Evolutionary conservation across 2,329 filamentous ascomycete species (phyloP).

Genomic region (Nemania sp.): DNA sequence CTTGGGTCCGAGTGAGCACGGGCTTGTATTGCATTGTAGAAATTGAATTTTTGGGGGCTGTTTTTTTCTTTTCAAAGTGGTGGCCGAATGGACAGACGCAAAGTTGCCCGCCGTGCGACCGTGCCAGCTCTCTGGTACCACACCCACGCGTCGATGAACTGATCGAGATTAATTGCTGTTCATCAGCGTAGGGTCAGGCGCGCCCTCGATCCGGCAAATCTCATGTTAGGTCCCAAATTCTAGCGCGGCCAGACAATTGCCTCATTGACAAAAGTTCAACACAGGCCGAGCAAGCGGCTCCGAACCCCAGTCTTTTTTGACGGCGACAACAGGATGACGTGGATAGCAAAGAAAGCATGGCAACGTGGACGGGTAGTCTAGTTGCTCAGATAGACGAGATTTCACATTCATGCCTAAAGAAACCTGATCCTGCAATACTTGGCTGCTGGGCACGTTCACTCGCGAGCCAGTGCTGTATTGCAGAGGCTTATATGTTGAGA

Average conservation of each 20-base stretch:
- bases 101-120: background rate
- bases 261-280: background rate
- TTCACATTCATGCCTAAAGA: conserved; percentile 26
- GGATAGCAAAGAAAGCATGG: conserved; percentile 12
- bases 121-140: conserved; percentile 5
- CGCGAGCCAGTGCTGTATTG: background rate
- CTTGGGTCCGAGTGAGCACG: conserved; percentile 6
- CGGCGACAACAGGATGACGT: conserved; percentile 19
- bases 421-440: conserved; percentile 12
- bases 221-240: too few relatives aligned
- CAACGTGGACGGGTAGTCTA: conserved; percentile 8
- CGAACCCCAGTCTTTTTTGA: background rate
- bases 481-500: background rate
- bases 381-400: conserved; percentile 20
- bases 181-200: background rate
- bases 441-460: background rate
- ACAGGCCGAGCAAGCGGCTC: background rate
- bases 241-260: background rate
- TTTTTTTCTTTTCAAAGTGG: too few relatives aligned
- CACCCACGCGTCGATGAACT: background rate
- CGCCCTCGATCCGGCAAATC: too few relatives aligned
- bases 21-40: background rate
- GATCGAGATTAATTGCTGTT: background rate
- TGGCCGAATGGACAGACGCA: too few relatives aligned
- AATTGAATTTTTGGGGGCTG: too few relatives aligned